Conservation (phyloP, 805 yeast genomes). For the Trichomonascus vanleenenianus region DNA sequence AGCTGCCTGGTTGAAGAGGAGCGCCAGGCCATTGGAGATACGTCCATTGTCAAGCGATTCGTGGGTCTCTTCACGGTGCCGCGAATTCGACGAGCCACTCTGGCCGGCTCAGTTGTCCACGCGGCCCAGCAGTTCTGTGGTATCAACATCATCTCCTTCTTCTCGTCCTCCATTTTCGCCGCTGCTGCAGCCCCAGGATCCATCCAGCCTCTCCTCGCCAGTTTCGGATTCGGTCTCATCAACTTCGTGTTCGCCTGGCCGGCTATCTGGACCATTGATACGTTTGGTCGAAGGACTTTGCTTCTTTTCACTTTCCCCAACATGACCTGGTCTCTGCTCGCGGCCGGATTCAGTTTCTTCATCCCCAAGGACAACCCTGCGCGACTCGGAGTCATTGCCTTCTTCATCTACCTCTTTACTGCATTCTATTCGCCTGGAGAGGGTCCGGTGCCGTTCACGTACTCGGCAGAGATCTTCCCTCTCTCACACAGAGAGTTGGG, state of each 20-base stretch:
- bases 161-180: conserved; percentile 67
- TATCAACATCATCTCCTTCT: conserved; percentile 78
- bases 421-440: conserved; percentile 73
- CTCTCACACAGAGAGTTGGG: conserved; percentile 71
- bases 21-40: conserved; percentile 27
- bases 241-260: conserved; percentile 76
- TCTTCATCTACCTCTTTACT: conserved; percentile 67
- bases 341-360: conserved; percentile 54
- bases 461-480: conserved; percentile 65
- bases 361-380: conserved; percentile 39
- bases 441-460: conserved; percentile 85
- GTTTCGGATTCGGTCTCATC: conserved; percentile 78
- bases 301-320: conserved; percentile 50
- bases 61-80: conserved; percentile 50
- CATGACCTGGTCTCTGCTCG: conserved; percentile 45
- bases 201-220: conserved; percentile 58
- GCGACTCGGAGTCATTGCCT: conserved; percentile 56
- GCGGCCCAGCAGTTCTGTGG: conserved; percentile 90
- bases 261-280: conserved; percentile 70
- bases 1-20: conserved; percentile 40
- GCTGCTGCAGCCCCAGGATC: conserved; percentile 39
- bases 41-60: conserved; percentile 17
- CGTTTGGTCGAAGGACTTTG: conserved; percentile 58
- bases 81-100: conserved; percentile 74
- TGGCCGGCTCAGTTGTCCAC: conserved; percentile 75